phyloP scores from a whole-genome alignment of 805 yeast species.

The Wickerhamiella kurtzmanii region DNA sequence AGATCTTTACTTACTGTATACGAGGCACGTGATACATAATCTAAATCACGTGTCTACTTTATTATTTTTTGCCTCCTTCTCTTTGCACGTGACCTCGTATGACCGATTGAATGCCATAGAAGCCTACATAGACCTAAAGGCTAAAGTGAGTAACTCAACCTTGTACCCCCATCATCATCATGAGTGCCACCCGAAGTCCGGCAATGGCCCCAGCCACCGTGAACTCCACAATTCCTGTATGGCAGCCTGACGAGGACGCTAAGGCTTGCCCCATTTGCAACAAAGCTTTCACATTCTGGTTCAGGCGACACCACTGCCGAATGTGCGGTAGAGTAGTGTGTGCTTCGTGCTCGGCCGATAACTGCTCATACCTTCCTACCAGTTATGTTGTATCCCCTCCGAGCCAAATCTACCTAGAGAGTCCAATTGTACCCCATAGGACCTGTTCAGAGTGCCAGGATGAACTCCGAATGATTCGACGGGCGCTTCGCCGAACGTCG shows the following conservation, averaged over 20 bases:
- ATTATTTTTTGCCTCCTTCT: no score
- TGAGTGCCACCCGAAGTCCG: slow-evolving; percentile 1
- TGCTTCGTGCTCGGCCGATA: slow-evolving; percentile 45
- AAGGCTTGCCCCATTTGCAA: slow-evolving; percentile 43
- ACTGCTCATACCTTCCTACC: slow-evolving; percentile 42
- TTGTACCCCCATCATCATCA: not conserved
- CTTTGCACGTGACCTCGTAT: not conserved
- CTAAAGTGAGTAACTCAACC: not conserved
- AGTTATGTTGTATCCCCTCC: slow-evolving; percentile 47
- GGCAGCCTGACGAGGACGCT: slow-evolving; percentile 61
- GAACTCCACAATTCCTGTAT: slow-evolving; percentile 29
- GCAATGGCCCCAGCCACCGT: not conserved
- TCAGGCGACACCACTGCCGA: slow-evolving; percentile 68
- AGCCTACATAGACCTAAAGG: not conserved
- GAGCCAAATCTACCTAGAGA: slow-evolving; percentile 34
- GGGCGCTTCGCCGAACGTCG: slow-evolving; percentile 25
- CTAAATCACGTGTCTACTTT: no score
- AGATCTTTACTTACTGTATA: no score
- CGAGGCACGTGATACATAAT: no score
- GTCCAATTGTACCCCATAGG: slow-evolving; percentile 45
- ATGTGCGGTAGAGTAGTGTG: slow-evolving; percentile 71
- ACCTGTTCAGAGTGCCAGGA: slow-evolving; percentile 65
- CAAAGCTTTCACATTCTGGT: slow-evolving; percentile 41
- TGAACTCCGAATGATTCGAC: slow-evolving; percentile 40
- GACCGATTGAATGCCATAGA: not conserved